Base-by-base conservation (phyloP, 345 rosid species). In the Pugionium dolabratum region DNA sequence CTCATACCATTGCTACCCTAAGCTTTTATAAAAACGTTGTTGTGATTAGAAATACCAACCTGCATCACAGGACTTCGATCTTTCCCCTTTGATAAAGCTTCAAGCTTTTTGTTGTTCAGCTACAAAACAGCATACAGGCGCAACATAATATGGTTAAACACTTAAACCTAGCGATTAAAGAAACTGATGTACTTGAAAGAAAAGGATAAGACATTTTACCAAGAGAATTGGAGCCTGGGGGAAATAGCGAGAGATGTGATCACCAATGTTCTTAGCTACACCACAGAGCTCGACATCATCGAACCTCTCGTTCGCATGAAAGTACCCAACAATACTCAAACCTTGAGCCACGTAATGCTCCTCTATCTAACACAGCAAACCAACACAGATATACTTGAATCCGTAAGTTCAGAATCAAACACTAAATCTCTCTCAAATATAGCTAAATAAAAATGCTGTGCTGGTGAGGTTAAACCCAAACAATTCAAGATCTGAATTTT, bases 291-390 rank as follows among this genome's bases (percentile, higher is more conserved):
- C 95, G 0, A 52, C 50, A 64, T 95, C 95, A 74, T 88, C 88
- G 25, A 78, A 81, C 81, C 95, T 85, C 83, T 94, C 99, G 52
- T 94, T 94, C 7, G 95, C 99, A 59, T 94, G 96, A 57, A 85
- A 94, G 66, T 94, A 91, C 0, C 99, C 97, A 61, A 90, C 95
- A 39, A 94, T 80, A 41, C 87, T 79, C 47, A 90, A 51, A 34
- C 96, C 96, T 72, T 83, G 76, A n/a, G 88, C 75, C 57, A 75
- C 79, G 71, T 79, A 90, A 65, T 86, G 78, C 80, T 94, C 94
- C 74, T 91, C 96, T 51, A 88, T 79, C 97, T 91, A 80, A 37
- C 70, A 54, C 67, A 70, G 39, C 50, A 33, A 80, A 70, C 6
- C 48, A 54, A 33, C 51, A 56, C 44, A 61, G 39, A 18, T 18